Evolutionary conservation across 257 asterid genomes (phyloP).

Genomic region (Petunia secreta): DNA sequence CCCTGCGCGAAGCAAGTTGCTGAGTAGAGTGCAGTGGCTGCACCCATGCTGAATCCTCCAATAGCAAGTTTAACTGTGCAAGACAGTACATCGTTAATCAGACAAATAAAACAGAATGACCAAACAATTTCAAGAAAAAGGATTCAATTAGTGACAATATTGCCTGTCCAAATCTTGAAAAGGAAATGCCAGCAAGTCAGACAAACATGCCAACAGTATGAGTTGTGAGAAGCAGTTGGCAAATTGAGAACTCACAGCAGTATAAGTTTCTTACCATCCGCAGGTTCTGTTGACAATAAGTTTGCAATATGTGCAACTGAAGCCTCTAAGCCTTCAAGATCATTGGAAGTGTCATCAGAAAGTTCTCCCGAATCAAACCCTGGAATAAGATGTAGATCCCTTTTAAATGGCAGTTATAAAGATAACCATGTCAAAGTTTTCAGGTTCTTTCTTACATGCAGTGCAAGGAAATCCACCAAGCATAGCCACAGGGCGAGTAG

Average conservation of each 20-base stretch:
- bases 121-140: not conserved
- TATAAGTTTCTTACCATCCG: constrained; percentile 88
- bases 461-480: constrained; percentile 96
- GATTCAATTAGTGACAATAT: not conserved
- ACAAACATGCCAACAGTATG: not conserved
- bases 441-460: constrained; percentile 67
- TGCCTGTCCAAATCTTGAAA: not conserved
- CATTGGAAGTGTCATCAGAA: constrained; percentile 86
- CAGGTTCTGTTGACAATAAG: constrained; percentile 88
- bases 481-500: constrained; percentile 88
- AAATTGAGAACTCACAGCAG: not conserved
- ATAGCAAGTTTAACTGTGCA: constrained; percentile 89
- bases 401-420: not conserved
- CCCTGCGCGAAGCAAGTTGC: constrained; percentile 90
- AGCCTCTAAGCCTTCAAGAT: constrained; percentile 87
- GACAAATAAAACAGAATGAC: not conserved
- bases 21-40: constrained; percentile 87
- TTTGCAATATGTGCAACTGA: constrained; percentile 94
- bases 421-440: constrained; percentile 69
- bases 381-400: constrained; percentile 32
- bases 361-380: constrained; percentile 98
- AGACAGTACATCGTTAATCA: constrained; percentile 14
- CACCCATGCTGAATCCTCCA: constrained; percentile 99
- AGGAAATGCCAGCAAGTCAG: not conserved
- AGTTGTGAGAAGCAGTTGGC: not conserved